Evolutionary conservation across 2,329 filamentous ascomycete genomes (phyloP).

Genomic region (Aaosphaeria arxii): DNA sequence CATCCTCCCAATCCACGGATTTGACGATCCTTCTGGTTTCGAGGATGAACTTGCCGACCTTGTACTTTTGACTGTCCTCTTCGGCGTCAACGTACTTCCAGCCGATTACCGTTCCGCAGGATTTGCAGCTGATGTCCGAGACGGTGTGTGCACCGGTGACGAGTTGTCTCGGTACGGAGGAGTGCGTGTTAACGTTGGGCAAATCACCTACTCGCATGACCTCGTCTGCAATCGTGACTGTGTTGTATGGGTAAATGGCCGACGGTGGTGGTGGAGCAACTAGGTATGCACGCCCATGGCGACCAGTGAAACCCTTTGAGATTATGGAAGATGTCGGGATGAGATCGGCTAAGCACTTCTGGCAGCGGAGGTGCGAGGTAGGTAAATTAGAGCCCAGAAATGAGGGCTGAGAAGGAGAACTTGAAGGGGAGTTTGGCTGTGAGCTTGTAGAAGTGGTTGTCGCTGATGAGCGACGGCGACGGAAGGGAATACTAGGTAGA

Average conservation of each 20-base stretch:
- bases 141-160: slow-evolving; percentile 64
- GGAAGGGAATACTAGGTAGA: slow-evolving; percentile 36
- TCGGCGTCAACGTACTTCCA: slow-evolving; percentile 66
- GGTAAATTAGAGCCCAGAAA: slow-evolving; percentile 27
- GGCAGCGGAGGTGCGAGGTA: slow-evolving; percentile 57
- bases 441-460: slow-evolving; percentile 18
- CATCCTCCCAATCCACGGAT: slow-evolving; percentile 52
- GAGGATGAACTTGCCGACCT: slow-evolving; percentile 65
- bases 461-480: slow-evolving; percentile 39
- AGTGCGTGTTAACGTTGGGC: slow-evolving; percentile 58
- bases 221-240: slow-evolving; percentile 6
- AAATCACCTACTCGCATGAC: slow-evolving; percentile 36
- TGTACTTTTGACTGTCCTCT: slow-evolving; percentile 61
- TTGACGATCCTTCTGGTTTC: slow-evolving; percentile 57
- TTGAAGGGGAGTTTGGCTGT: slow-evolving; percentile 18
- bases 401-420: slow-evolving; percentile 10
- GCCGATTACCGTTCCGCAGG: slow-evolving; percentile 56
- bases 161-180: slow-evolving; percentile 55
- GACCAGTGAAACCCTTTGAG: slow-evolving; percentile 63
- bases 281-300: slow-evolving; percentile 63
- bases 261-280: slow-evolving; percentile 47
- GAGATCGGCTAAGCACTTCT: slow-evolving; percentile 58
- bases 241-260: slow-evolving; percentile 9
- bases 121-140: slow-evolving; percentile 56
- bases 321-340: slow-evolving; percentile 60